Evolutionary conservation across 2,329 filamentous ascomycete genomes (phyloP).

Genomic region (Aspergillus neoniger): DNA sequence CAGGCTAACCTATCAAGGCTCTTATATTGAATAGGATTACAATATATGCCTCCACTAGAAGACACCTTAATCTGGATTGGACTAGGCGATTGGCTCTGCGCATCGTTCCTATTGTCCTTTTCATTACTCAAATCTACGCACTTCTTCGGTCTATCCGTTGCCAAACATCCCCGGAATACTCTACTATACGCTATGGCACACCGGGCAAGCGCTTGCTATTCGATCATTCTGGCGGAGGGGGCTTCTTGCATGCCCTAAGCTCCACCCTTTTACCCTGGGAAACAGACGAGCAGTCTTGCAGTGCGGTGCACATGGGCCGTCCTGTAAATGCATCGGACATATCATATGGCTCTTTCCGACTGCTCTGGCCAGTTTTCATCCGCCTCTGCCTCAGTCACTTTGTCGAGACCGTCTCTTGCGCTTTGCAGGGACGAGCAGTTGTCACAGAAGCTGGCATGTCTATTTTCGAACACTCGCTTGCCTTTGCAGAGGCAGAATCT

Average conservation of each 20-base stretch:
- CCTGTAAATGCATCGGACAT: constrained; percentile 53
- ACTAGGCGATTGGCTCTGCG: constrained; percentile 70
- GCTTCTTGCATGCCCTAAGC: constrained; percentile 70
- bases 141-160: constrained; percentile 86
- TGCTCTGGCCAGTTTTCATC: constrained; percentile 57
- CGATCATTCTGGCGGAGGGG: constrained; percentile 69
- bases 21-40: constrained; percentile 87
- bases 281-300: constrained; percentile 72
- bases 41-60: constrained; percentile 86
- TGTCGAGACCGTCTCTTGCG: constrained; percentile 82
- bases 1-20: constrained; percentile 52
- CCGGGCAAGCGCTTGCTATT: constrained; percentile 65
- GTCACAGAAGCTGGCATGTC: constrained; percentile 93
- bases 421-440: constrained; percentile 77
- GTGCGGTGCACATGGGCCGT: constrained; percentile 71
- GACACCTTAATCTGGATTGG: constrained; percentile 76
- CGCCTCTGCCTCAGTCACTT: constrained; percentile 73
- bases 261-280: constrained; percentile 73
- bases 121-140: constrained; percentile 66
- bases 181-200: constrained; percentile 69
- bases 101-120: constrained; percentile 68
- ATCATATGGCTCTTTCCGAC: constrained; percentile 74
- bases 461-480: constrained; percentile 91
- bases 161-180: constrained; percentile 77
- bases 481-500: constrained; percentile 92